Base-by-base conservation (phyloP, 2,329 filamentous ascomycete species). In the Claviceps sp. region DNA sequence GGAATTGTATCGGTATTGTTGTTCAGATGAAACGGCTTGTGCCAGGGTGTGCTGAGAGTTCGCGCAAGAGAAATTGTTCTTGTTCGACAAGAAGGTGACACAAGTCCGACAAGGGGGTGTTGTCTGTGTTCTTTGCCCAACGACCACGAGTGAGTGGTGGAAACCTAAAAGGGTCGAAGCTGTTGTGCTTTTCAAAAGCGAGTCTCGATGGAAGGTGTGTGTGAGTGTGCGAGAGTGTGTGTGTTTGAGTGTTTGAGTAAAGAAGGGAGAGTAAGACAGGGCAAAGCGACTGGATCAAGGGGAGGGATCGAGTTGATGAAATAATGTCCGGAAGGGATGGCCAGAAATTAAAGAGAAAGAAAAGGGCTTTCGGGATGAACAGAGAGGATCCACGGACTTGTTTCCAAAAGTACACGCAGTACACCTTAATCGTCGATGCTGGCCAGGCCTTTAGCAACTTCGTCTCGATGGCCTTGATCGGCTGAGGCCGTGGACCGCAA, bases 401-500 rank as follows among this genome's bases (percentile, higher is more conserved):
- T 49, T 50, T 34, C 29, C 34, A 9, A 39, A 11, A n/a, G 26
- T 20, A 43, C 22, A 34, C 29, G 29, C 29, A 34, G 20, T 23
- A 43, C 40, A 43, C 40, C 40, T 13, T 54, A 45, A 54, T 54
- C 53, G 50, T 47, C 53, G 53, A 54, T 54, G 47, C 45, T 48
- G 53, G 47, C 50, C 44, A 22, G 43, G 13, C 16, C 44, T 11
- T 11, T 37, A 4, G 8, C 8, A 17, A 17, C 29, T 22, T 34
- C n/a, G 5, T 17, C 26, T 26, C 22, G 22, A 29, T 45, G 22
- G 4, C 23, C 22, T 45, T 47, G 54, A 56, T 56, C 54, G 54
- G 54, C 52, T 56, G 52, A 47, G 54, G 54, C 54, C 52, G 54
- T 47, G 54, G 45, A 50, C 45, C 44, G 49, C 38, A 29, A 34